These are phyloP conservation scores for Epichloe uncinata DNA, from an alignment of 2,329 filamentous ascomycete species.

Conservation along the genomic window DNA sequence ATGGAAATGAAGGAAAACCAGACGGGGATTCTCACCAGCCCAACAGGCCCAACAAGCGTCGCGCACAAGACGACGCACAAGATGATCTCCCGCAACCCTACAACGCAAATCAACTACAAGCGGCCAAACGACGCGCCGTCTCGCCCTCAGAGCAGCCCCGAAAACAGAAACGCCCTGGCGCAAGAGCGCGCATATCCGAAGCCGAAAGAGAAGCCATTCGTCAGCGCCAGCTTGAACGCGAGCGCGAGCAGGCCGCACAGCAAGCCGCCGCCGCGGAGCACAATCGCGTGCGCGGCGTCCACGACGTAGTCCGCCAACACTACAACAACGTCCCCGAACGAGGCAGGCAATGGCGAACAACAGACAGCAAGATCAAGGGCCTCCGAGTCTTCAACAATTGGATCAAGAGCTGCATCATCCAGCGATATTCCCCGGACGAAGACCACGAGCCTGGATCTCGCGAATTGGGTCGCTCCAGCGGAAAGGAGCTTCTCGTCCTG, in stretches of 20 bases:
- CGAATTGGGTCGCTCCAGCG: conserved; percentile 35
- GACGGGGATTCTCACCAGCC: not conserved
- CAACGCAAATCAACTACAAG: conserved; percentile 43
- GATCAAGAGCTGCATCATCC: conserved; percentile 95
- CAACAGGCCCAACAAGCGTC: conserved; percentile 17
- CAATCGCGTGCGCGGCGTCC: conserved; percentile 39
- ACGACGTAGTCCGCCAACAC: conserved; percentile 82
- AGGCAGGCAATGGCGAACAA: conserved; percentile 87
- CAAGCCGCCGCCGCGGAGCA: conserved; percentile 24
- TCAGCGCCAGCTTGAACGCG: conserved; percentile 45
- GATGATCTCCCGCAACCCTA: conserved; percentile 45
- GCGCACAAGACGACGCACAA: conserved; percentile 20
- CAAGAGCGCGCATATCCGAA: conserved; percentile 52
- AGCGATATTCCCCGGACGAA: conserved; percentile 87
- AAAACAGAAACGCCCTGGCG: conserved; percentile 55
- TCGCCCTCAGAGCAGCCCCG: conserved; percentile 44
- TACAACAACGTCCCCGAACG: conserved; percentile 94
- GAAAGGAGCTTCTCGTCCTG: conserved; percentile 61
- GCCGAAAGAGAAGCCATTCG: conserved; percentile 55
- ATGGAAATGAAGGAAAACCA: not conserved
- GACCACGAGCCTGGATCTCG: conserved; percentile 51
- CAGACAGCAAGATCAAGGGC: conserved; percentile 89
- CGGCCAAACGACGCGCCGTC: conserved; percentile 43
- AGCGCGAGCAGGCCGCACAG: conserved; percentile 26
- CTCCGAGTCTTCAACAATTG: conserved; percentile 95